Evolutionary conservation across 192 early-diverging fungal genomes (phyloP), one percentile per base, ranked within the genome.

Genomic region (Coemansia sp.): DNA sequence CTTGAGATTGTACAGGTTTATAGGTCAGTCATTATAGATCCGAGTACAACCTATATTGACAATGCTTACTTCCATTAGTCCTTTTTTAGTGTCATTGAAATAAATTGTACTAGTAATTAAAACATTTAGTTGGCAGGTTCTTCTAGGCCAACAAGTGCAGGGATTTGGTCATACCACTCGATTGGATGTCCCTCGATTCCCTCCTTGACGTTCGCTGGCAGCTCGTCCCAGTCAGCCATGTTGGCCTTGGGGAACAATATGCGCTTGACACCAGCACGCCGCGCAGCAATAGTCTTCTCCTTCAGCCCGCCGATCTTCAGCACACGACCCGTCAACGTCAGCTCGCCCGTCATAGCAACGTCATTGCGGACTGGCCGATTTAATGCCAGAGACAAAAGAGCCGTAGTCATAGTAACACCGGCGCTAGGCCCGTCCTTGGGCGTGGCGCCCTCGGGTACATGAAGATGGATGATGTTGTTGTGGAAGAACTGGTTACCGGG

Each of bases 361-460:
- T 95, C 89, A 33, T 89, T 88, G 18, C 88, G 79, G 3, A 96
- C 70, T 1, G 94, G 88, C 53, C 86, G 87, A 72, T 91, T 87
- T n/a, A 96, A 83, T 2, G 95, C 95, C 66, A 99, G 81, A 15
- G 96, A 98, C 63, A 99, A 74, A 22, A 99, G 84, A 6, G 97
- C 92, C 10, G 96, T 97, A 29, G 95, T 89, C 94, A 99, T 99
- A 4, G 96, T 99, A 27, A 92, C 86, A 58, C 96, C 96, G 11
- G 96, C 97, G 36, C 94, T 95, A 5, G 97, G 96, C 12, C 97
- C 97, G 86, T 99, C 97, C 79, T 98, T 99, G 47, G 95, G 97
- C 1, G 95, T 96, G 16, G 97, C 97, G 7, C 96, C 97, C 72
- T 96, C 97, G 6, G 97, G 97, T 24, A 95, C 93, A 81, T 99